Evolutionary conservation across 495 filamentous ascomycete species (phyloP), one percentile per base, ranked within the genome.

Genomic region (Hyaloscypha finlandica): DNA sequence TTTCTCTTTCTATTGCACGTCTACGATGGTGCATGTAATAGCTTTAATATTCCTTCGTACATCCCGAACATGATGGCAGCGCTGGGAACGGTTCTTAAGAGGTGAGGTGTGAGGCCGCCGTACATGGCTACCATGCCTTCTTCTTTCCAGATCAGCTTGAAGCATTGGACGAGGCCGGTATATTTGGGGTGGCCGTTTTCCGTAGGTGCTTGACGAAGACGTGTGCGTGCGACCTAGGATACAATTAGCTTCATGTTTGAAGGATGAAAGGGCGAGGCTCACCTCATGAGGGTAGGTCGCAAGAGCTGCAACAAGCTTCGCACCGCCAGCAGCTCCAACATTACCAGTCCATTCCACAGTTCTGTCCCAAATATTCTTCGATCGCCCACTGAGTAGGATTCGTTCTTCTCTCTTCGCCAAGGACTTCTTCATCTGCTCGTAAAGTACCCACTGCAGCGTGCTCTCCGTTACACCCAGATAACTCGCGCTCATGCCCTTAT

Each of bases 31-130:
- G 71, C 62, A 51, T 73, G 67, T 22, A 72, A 31, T 32, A 74
- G 52, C 51, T 85, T 85, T 59, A 96, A 79, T 65, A 95, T 91
- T 33, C 85, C 87, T 76, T 96, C 92, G 76, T 96, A 97, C 76
- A 92, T 93, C 66, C 92, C 92, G 71, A 96, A 94, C 83, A 94
- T 96, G 74, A 97, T 94, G 60, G 90, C 90, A 14, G 93, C 93
- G 59, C 90, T 93, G 6, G 93, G 93, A 4, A 97, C 92, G 14
- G 93, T 93, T 42, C 93, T 86, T 68, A 94, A 81, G 71, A 97
- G 87, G 74, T 97, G 93, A 30, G 93, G 92, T 33, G 91, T 92
- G 73, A 97, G 77, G 16, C 93, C 93, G 63, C 93, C 93, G 72
- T 97, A 97, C 61, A 97, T 77, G 8, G 86, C 89, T 2, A 85